Percentiles rank a stretch among this genome's conserved stretches.
These are phyloP conservation scores for Lasiosphaeria ovina DNA, from an alignment of 495 filamentous ascomycete genomes.

Conservation along the genomic window DNA sequence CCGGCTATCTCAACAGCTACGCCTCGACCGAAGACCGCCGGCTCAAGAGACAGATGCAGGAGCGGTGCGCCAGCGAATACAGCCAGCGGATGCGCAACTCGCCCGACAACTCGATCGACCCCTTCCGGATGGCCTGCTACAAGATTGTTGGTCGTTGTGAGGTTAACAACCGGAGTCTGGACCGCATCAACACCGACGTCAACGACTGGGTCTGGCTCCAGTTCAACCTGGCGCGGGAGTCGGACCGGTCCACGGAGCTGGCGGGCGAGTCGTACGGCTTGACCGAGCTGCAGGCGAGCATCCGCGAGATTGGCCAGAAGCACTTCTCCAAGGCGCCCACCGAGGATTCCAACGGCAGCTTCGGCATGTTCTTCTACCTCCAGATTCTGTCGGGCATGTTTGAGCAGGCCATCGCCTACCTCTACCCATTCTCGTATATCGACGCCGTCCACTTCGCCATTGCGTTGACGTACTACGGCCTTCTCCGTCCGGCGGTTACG, in stretches of 20 bases:
- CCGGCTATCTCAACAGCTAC: conserved; percentile 82
- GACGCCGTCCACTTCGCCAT: conserved; percentile 95
- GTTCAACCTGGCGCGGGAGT: conserved; percentile 85
- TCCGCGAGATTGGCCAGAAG: conserved; percentile 81
- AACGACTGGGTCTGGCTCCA: conserved; percentile 99
- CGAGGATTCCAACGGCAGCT: conserved; percentile 67
- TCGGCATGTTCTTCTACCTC: conserved; percentile 88
- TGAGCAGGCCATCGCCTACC: conserved; percentile 86
- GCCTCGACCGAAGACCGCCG: conserved; percentile 66
- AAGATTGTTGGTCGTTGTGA: conserved; percentile 96
- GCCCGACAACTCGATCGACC: conserved; percentile 84
- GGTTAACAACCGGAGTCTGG: conserved; percentile 71
- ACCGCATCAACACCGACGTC: conserved; percentile 74
- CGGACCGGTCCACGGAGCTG: conserved; percentile 75
- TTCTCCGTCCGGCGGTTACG: conserved; percentile 79
- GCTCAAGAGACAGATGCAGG: conserved; percentile 72
- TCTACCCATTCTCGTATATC: conserved; percentile 84
- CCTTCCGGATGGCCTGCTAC: conserved; percentile 95
- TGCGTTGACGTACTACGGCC: conserved; percentile 83
- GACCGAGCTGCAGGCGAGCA: conserved; percentile 77
- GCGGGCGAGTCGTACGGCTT: conserved; percentile 88
- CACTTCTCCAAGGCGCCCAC: conserved; percentile 73
- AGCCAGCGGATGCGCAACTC: conserved; percentile 78
- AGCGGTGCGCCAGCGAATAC: conserved; percentile 85
- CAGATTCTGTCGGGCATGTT: conserved; percentile 91